Percentiles rank a stretch among this genome's conserved stretches.
These are phyloP conservation scores for Posidonia australis DNA, from an alignment of 106 monocot species.

Conservation along the genomic window DNA sequence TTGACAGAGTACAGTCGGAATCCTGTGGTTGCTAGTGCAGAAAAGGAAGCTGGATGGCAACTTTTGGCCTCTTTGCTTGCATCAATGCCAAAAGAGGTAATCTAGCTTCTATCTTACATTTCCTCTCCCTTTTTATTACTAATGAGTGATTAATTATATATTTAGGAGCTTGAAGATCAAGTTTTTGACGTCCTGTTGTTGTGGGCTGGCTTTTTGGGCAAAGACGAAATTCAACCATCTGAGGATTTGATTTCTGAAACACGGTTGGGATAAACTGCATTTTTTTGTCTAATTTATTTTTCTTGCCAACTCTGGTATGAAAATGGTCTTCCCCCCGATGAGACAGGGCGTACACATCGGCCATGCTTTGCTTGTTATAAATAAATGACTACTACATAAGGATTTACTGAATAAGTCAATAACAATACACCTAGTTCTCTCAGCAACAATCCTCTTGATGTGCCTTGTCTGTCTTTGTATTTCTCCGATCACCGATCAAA, in stretches of 20 bases:
- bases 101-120: not conserved
- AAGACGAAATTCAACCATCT: constrained; percentile 32
- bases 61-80: constrained; percentile 82
- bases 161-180: constrained; percentile 93
- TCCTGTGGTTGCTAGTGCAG: constrained; percentile 51
- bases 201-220: constrained; percentile 70
- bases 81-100: constrained; percentile 90
- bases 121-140: not conserved
- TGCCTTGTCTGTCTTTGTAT: too few relatives aligned
- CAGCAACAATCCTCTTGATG: too few relatives aligned
- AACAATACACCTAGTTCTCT: too few relatives aligned
- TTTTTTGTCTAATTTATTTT: not conserved
- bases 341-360: too few relatives aligned
- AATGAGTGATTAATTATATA: not conserved
- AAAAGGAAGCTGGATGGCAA: constrained; percentile 90
- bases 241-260: constrained; percentile 64
- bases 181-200: constrained; percentile 90
- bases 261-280: constrained; percentile 19
- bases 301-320: too few relatives aligned
- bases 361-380: too few relatives aligned
- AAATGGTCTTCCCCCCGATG: too few relatives aligned
- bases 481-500: too few relatives aligned
- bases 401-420: too few relatives aligned
- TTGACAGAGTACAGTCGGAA: constrained; percentile 62
- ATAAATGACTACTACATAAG: too few relatives aligned